Base-by-base conservation (phyloP, 2,329 filamentous ascomycete species). In the Lachnellula suecica region DNA sequence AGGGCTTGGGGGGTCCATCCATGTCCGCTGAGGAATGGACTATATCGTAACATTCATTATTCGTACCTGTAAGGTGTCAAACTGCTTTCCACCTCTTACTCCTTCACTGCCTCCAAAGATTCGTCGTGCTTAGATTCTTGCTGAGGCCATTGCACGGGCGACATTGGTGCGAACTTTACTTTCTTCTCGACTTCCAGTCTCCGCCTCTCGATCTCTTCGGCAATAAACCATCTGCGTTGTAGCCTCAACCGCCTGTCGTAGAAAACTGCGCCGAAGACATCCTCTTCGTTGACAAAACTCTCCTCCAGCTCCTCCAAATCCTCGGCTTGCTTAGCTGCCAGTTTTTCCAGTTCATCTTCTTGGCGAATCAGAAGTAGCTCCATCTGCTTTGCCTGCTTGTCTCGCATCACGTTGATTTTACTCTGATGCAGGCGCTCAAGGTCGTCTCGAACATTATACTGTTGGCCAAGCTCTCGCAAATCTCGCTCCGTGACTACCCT, bases 321-420 rank as follows among this genome's bases (percentile, higher is more conserved):
- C 37, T 72, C 71, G 13, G 70, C 68, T 47, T 76, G 74, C 56
- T 74, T 76, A 22, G 72, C 70, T 2, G 64, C 62, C n/a, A 83
- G 65, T 43, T 70, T 71, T 22, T 72, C 68, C 46, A 79, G 62
- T 60, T 85, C 82, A 1, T 65, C 65, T 53, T 79, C 76, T 59
- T 86, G 83, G 22, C 77, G 72, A 35, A 77, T 73, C 2, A 80
- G 66, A 4, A 85, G 71, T 54, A 83, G 78, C 60, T 85, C 82
- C 72, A 85, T 78, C 25, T 78, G 73, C 63, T 83, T 83, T 1
- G 80, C 75, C 63, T 86, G 83, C 38, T 79, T 78, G 54, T 85
- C 83, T n/a, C 83, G 74, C 72, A 86, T 76, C 23, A 85, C 82
- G 59, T 85, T 85, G 64, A 86, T 84, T 63, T 79, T 81, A 35